phyloP scores from a whole-genome alignment of 1,139 yeast genomes.

The Pichiaceae sp. region DNA sequence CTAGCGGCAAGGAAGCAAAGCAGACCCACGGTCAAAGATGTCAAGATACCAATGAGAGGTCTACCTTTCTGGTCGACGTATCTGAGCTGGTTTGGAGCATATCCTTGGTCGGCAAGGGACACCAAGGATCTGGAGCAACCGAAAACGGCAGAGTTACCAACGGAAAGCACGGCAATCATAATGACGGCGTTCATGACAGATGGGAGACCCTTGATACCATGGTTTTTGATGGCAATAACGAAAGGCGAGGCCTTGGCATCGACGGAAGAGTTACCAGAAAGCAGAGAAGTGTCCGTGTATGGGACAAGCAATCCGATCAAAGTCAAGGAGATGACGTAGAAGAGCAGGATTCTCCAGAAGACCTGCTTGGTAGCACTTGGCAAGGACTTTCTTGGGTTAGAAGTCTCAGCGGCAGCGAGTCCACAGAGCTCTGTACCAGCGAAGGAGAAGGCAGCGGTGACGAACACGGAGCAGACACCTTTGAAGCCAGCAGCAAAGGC shows the following conservation, averaged over 20 bases:
- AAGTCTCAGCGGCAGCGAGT: constrained; percentile 78
- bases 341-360: constrained; percentile 59
- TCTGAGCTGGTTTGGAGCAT: constrained; percentile 66
- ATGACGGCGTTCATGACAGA: constrained; percentile 68
- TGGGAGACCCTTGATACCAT: constrained; percentile 54
- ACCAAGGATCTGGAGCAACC: constrained; percentile 78
- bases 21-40: constrained; percentile 53
- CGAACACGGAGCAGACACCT: constrained; percentile 74
- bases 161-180: constrained; percentile 58
- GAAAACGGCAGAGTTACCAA: constrained; percentile 68
- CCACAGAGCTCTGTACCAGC: constrained; percentile 82
- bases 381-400: constrained; percentile 59
- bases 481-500: constrained; percentile 57
- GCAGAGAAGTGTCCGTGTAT: constrained; percentile 40
- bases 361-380: constrained; percentile 68
- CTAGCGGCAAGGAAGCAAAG: constrained; percentile 70
- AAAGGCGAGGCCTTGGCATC: constrained; percentile 66
- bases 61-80: constrained; percentile 71
- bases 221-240: constrained; percentile 59
- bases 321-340: constrained; percentile 52
- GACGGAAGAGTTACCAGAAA: constrained; percentile 36
- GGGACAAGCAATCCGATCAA: constrained; percentile 65
- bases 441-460: constrained; percentile 80
- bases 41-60: constrained; percentile 58
- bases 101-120: constrained; percentile 73